Percentiles rank a stretch among this genome's conserved stretches.
Conservation (phyloP, 441 rosid genomes). For the Euphorbia celastroides region DNA sequence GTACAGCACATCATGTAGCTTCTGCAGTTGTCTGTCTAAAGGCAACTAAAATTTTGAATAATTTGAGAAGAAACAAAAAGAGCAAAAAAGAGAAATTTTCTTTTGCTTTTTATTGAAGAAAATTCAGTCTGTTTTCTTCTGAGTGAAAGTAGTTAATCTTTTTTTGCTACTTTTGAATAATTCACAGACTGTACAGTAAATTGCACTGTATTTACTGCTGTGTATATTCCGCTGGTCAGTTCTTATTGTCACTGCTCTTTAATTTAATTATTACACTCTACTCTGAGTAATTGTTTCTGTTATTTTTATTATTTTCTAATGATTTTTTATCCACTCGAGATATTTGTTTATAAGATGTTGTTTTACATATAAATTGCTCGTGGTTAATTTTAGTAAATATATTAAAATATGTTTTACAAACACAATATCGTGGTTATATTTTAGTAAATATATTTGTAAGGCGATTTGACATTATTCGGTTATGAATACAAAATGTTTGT, state of each 20-base stretch:
- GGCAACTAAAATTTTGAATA: neutral
- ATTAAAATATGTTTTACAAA: too few species aligned
- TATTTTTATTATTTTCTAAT: neutral
- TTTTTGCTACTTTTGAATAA: neutral
- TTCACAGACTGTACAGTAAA: neutral
- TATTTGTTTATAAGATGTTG: neutral
- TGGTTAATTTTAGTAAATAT: too few species aligned
- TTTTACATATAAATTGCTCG: too few species aligned
- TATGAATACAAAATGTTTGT: too few species aligned
- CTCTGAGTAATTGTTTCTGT: neutral
- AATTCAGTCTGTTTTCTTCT: neutral
- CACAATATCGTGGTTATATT: too few species aligned
- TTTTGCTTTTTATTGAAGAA: neutral
- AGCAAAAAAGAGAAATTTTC: neutral
- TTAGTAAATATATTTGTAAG: too few species aligned
- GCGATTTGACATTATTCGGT: too few species aligned
- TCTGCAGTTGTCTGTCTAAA: slow-evolving; percentile 1
- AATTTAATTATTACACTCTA: neutral
- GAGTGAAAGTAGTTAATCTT: neutral
- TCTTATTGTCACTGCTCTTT: neutral
- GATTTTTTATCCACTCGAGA: neutral
- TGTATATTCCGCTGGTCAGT: neutral
- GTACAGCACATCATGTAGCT: neutral
- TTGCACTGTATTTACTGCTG: neutral
- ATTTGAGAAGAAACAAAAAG: neutral